Percentiles rank a stretch among this genome's conserved stretches.
These are phyloP conservation scores for Monosporascus sp. DNA, from an alignment of 2,329 filamentous ascomycete genomes.

Conservation along the genomic window DNA sequence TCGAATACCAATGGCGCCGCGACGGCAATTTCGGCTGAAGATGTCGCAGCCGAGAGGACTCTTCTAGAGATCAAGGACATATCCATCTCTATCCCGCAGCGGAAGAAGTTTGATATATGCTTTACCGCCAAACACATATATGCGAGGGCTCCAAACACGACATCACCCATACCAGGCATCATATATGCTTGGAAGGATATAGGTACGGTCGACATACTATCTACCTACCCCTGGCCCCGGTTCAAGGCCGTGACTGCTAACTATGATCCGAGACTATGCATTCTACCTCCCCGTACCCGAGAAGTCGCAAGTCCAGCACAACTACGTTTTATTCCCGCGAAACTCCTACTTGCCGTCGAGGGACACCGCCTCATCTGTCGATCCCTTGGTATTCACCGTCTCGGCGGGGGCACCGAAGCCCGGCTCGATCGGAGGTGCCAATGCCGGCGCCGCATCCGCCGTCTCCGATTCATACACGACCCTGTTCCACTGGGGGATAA, in stretches of 20 bases:
- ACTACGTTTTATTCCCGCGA: conserved; percentile 58
- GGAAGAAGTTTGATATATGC: conserved; percentile 63
- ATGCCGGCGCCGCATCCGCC: conserved; percentile 41
- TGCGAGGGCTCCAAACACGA: conserved; percentile 46
- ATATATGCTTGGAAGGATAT: conserved; percentile 58
- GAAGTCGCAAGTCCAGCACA: conserved; percentile 59
- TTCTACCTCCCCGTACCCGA: conserved; percentile 62
- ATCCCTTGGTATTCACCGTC: conserved; percentile 62
- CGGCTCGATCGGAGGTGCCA: conserved; percentile 47
- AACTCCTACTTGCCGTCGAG: conserved; percentile 48
- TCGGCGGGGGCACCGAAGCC: conserved; percentile 55
- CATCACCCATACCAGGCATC: conserved; percentile 46
- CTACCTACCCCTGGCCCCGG: neutral
- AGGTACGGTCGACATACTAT: conserved; percentile 35
- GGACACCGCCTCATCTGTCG: conserved; percentile 34
- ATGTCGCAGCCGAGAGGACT: conserved; percentile 44
- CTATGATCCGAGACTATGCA: conserved; percentile 44
- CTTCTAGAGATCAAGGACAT: conserved; percentile 60
- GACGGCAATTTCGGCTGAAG: conserved; percentile 22
- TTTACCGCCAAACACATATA: conserved; percentile 56
- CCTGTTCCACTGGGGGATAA: conserved; percentile 57
- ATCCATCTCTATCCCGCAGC: conserved; percentile 59
- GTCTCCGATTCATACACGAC: conserved; percentile 55
- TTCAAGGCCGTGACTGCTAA: neutral
- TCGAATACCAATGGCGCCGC: conserved; percentile 16